These are phyloP conservation scores for Haplographium delicatum DNA, from an alignment of 495 filamentous ascomycete species.

Conservation along the genomic window DNA sequence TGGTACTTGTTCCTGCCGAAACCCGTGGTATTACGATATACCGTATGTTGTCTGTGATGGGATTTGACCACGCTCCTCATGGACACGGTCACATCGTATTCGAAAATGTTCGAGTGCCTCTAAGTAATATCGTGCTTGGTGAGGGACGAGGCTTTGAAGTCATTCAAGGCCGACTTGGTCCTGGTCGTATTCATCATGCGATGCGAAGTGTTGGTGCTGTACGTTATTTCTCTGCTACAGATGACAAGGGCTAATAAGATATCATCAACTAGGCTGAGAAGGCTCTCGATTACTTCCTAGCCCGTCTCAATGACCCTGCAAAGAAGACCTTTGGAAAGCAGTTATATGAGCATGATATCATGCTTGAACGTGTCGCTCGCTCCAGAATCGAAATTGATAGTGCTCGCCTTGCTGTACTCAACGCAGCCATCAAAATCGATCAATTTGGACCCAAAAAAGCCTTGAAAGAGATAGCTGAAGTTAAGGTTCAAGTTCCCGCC, in stretches of 20 bases:
- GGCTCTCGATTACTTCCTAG: conserved; percentile 81
- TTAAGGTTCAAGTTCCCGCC: conserved; percentile 74
- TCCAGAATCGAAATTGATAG: conserved; percentile 87
- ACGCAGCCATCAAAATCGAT: conserved; percentile 84
- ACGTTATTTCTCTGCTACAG: no score
- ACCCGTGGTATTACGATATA: conserved; percentile 72
- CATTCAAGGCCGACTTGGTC: conserved; percentile 85
- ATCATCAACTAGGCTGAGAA: no score
- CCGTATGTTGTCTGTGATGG: conserved; percentile 85
- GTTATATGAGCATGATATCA: conserved; percentile 76
- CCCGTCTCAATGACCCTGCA: conserved; percentile 77
- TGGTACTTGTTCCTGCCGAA: conserved; percentile 73
- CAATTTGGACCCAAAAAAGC: conserved; percentile 68
- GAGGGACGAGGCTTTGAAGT: conserved; percentile 90
- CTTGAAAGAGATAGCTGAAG: conserved; percentile 75
- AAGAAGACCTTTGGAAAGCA: conserved; percentile 79
- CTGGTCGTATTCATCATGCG: conserved; percentile 87
- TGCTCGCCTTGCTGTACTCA: conserved; percentile 70
- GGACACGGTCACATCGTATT: conserved; percentile 87
- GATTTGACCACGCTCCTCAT: conserved; percentile 90
- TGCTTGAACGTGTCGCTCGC: conserved; percentile 86
- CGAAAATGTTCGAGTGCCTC: conserved; percentile 77
- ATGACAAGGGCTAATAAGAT: conserved; percentile 2
- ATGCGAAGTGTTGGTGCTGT: conserved; percentile 81
- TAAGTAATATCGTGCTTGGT: conserved; percentile 72